A percentile compares a stretch with the other conserved stretches of the same genome.
Conservation (phyloP, 345 rosid genomes). For the Eucalyptus regnans region DNA sequence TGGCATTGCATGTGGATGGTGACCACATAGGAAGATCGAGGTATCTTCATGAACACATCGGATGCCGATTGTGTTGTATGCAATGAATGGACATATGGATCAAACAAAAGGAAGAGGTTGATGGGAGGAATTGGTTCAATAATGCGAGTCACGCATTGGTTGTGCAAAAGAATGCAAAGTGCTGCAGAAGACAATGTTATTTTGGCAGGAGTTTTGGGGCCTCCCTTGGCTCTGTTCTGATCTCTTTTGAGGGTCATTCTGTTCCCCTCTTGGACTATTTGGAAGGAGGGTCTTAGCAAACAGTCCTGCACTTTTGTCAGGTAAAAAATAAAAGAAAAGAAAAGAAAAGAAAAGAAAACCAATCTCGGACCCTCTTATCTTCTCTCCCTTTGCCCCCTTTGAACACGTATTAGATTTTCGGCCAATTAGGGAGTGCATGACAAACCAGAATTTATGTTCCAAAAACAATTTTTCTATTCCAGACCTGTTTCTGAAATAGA, state of each 20-base stretch:
- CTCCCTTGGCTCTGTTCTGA: not conserved
- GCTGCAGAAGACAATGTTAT: not conserved
- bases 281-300: not conserved
- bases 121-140: not conserved
- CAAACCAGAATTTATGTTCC: no score
- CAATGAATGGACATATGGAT: not conserved
- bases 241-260: not conserved
- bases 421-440: not conserved
- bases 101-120: not conserved
- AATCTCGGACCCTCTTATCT: not conserved
- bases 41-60: conserved; percentile 2
- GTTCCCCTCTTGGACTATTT: not conserved
- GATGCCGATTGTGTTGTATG: conserved; percentile 17
- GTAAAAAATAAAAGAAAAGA: not conserved
- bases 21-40: not conserved
- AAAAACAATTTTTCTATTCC: no score
- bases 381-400: not conserved
- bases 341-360: not conserved
- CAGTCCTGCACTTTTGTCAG: not conserved
- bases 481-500: no score
- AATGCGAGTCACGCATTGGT: conserved; percentile 25
- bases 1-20: conserved; percentile 9
- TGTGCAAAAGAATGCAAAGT: conserved; percentile 2
- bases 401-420: not conserved
- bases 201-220: not conserved